Evolutionary conservation across 164 flowering plant species (phyloP).

Genomic region (Umbilicus rupestris): DNA sequence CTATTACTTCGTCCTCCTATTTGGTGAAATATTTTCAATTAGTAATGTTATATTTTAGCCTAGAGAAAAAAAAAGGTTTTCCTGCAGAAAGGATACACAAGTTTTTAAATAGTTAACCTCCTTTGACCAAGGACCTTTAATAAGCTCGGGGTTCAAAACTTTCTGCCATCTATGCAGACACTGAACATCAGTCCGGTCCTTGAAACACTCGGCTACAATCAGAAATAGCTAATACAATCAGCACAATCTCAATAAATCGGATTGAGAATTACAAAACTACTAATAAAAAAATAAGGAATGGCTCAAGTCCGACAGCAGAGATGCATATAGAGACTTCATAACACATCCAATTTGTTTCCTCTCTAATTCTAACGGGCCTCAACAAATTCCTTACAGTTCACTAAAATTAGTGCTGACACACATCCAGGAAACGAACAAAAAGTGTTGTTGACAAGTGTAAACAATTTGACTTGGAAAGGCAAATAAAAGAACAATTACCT

Average conservation of each 20-base stretch:
- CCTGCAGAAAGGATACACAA: not conserved
- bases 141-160: slow-evolving; percentile 8
- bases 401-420: not conserved
- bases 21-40: not conserved
- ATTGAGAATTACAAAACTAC: not conserved
- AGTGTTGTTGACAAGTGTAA: not conserved
- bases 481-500: not conserved
- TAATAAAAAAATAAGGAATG: not conserved
- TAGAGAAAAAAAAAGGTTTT: not conserved
- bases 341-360: not conserved
- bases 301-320: not conserved
- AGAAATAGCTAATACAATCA: not conserved
- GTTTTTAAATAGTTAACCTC: not conserved
- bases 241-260: not conserved
- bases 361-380: not conserved
- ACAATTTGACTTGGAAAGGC: not conserved
- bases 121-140: slow-evolving; percentile 11
- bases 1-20: slow-evolving; percentile 9
- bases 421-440: not conserved
- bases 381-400: too few species aligned
- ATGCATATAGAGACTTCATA: not conserved
- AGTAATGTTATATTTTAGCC: too few species aligned
- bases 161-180: slow-evolving; percentile 10
- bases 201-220: slow-evolving; percentile 7
- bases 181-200: slow-evolving; percentile 11